Conservation (phyloP, 176 grass and related monocot genomes). For the Carex parvula region DNA sequence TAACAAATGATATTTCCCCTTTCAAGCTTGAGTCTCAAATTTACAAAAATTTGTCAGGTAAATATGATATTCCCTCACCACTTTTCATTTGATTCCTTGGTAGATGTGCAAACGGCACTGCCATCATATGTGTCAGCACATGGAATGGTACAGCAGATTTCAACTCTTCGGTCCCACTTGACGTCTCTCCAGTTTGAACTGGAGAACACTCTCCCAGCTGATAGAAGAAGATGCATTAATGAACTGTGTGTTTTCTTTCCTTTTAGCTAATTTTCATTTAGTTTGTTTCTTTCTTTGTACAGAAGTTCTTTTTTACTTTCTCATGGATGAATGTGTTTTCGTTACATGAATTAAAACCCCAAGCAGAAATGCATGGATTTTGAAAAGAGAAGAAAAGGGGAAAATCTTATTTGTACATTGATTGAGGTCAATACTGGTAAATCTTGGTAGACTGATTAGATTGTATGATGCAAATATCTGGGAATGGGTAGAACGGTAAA, state of each 20-base stretch:
- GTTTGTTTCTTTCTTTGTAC: not conserved
- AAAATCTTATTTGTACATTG: not conserved
- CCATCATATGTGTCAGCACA: conserved; percentile 86
- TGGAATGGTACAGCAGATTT: conserved; percentile 95
- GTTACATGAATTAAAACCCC: conserved; percentile 8
- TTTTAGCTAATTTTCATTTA: not conserved
- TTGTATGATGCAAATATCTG: not conserved
- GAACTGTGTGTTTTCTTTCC: conserved; percentile 62
- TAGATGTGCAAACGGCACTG: conserved; percentile 63
- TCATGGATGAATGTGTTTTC: not conserved
- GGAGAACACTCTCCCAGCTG: conserved; percentile 80
- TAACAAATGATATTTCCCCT: not conserved
- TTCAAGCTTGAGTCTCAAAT: not conserved
- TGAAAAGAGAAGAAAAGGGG: not conserved
- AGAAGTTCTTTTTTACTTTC: conserved; percentile 7
- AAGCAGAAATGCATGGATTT: not conserved
- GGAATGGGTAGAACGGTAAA: not conserved
- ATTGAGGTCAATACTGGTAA: not conserved
- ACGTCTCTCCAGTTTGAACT: conserved; percentile 87
- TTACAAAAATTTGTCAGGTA: not conserved
- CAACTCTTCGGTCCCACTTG: conserved; percentile 72
- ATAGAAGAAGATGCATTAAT: conserved; percentile 91
- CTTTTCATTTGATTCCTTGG: conserved; percentile 13
- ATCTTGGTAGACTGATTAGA: not conserved
- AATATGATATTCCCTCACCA: not conserved